Percentiles rank a stretch among this genome's conserved stretches.
phyloP scores from a whole-genome alignment of 2,329 filamentous ascomycete genomes.

The Cordyceps pruinosa region DNA sequence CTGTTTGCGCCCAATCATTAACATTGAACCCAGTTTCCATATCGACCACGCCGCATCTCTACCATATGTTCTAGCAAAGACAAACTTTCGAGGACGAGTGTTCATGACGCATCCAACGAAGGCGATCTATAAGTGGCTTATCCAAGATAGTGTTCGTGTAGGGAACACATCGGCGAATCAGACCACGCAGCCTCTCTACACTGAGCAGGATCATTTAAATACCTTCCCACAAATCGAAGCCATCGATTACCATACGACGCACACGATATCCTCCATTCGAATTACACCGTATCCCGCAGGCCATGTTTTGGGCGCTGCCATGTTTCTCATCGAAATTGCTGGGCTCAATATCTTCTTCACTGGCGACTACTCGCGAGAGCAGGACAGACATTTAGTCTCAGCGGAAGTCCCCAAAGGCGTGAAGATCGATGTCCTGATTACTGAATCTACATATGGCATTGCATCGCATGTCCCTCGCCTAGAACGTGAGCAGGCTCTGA shows the following conservation, averaged over 20 bases:
- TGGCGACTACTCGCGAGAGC: conserved; percentile 92
- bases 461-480: conserved; percentile 85
- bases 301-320: conserved; percentile 95
- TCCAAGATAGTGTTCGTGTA: conserved; percentile 92
- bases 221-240: conserved; percentile 94
- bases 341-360: conserved; percentile 97
- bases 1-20: neutral
- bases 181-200: conserved; percentile 74
- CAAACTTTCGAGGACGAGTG: conserved; percentile 91
- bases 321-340: conserved; percentile 97
- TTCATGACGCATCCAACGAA: conserved; percentile 99
- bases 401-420: conserved; percentile 82
- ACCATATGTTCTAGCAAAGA: conserved; percentile 95
- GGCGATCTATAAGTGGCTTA: conserved; percentile 99
- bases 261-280: conserved; percentile 91
- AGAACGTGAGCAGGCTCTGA: conserved; percentile 85
- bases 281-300: conserved; percentile 96
- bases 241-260: conserved; percentile 96
- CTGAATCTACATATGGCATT: conserved; percentile 94
- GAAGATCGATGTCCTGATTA: conserved; percentile 94
- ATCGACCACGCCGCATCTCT: conserved; percentile 98
- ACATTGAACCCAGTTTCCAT: conserved; percentile 67
- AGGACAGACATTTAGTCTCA: conserved; percentile 91
- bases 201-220: conserved; percentile 87
- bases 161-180: conserved; percentile 61